Evolutionary conservation across 1,284 basidiomycete species (phyloP).

Genomic region (Sporisorium reilianum): DNA sequence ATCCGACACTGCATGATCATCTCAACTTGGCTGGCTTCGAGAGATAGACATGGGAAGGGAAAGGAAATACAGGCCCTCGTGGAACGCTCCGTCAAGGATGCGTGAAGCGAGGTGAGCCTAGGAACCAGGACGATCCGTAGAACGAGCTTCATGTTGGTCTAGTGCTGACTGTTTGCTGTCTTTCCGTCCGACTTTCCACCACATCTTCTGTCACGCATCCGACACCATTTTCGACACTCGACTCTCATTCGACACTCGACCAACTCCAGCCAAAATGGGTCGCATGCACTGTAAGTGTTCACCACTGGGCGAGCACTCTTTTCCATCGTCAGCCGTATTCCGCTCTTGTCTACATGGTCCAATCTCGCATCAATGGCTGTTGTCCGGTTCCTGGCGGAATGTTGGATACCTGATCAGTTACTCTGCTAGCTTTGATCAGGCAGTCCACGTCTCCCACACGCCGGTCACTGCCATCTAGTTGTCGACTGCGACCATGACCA

Average conservation of each 20-base stretch:
- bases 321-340: background rate
- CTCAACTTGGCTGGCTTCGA: background rate
- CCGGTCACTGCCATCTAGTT: background rate
- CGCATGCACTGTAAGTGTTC: conserved; percentile 67
- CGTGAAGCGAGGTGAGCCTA: conserved; percentile 32
- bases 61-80: conserved; percentile 12
- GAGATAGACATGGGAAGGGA: background rate
- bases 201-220: conserved; percentile 10
- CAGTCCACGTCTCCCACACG: background rate
- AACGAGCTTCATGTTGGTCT: conserved; percentile 59
- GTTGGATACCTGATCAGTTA: background rate
- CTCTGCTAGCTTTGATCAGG: background rate
- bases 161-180: conserved; percentile 62
- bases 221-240: conserved; percentile 11
- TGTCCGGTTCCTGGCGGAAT: background rate
- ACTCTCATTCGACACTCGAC: conserved; percentile 16
- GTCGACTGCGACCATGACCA: background rate
- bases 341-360: conserved; percentile 8
- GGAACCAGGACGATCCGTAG: conserved; percentile 25
- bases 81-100: conserved; percentile 39
- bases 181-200: conserved; percentile 44
- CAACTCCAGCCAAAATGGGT: conserved; percentile 66
- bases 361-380: background rate
- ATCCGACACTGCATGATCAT: conserved; percentile 22
- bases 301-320: conserved; percentile 29